Evolutionary conservation across 805 yeast species (phyloP).

Genomic region (Metschnikowia rubicola): DNA sequence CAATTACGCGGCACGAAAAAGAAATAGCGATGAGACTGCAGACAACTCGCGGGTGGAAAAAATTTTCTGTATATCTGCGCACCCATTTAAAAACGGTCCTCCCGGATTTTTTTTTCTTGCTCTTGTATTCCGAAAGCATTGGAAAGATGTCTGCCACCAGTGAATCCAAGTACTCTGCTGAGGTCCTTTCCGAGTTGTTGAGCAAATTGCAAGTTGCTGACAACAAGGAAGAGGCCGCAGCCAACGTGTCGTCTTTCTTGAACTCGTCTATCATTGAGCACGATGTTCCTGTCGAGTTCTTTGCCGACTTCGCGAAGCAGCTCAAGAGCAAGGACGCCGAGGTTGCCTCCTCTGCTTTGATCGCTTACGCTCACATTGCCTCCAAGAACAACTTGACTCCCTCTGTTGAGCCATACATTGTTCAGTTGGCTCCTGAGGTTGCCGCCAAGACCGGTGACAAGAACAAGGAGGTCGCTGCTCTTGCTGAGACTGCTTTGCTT

Average conservation of each 20-base stretch:
- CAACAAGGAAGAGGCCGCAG: slow-evolving; percentile 79
- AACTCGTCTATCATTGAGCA: slow-evolving; percentile 98
- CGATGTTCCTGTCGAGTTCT: slow-evolving; percentile 91
- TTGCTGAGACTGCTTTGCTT: slow-evolving; percentile 71
- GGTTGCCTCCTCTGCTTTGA: slow-evolving; percentile 72
- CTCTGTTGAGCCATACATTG: slow-evolving; percentile 93
- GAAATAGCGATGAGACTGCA: slow-evolving; percentile 15
- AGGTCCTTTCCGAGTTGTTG: slow-evolving; percentile 92
- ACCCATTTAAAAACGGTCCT: slow-evolving; percentile 12
- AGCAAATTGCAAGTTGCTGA: slow-evolving; percentile 91
- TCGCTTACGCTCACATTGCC: slow-evolving; percentile 83
- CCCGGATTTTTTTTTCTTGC: slow-evolving; percentile 12
- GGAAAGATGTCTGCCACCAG: slow-evolving; percentile 50
- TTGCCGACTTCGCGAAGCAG: slow-evolving; percentile 69
- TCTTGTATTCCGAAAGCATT: slow-evolving; percentile 16
- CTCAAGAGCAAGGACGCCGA: slow-evolving; percentile 67
- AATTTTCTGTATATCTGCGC: slow-evolving; percentile 16
- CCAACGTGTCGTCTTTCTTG: slow-evolving; percentile 87
- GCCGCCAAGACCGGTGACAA: slow-evolving; percentile 87
- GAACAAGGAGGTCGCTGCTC: slow-evolving; percentile 66
- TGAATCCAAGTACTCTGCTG: slow-evolving; percentile 60
- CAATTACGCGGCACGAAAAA: slow-evolving; percentile 15
- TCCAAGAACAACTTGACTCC: slow-evolving; percentile 75
- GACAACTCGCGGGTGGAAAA: slow-evolving; percentile 12
- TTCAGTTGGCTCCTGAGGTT: slow-evolving; percentile 67